Evolutionary conservation across 192 early-diverging fungal species (phyloP), one percentile per base, ranked within the genome.

Genomic region (Paraglomus occultum): DNA sequence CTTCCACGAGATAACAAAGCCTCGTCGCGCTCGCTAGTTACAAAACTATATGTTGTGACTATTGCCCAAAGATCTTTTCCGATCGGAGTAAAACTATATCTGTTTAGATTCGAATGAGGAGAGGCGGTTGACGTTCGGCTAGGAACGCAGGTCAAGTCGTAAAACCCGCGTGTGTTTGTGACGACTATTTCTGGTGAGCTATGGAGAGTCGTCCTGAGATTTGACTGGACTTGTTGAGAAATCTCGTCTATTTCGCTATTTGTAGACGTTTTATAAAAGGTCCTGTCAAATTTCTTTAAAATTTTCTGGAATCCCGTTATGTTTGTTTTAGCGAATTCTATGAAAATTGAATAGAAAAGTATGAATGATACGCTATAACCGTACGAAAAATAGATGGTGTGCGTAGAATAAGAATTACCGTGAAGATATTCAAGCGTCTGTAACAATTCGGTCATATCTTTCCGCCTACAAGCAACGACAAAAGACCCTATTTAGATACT

Each of bases 261-360:
- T 40, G 71, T 46, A 2, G 73, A 75, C 10, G 71, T 51, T 15
- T 67, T 43, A 17, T 73, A 67, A 48, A 77, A 66, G 23, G 79
- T 71, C 67, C 82, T 85, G 74, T 83, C 84, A 59, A 83, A 83
- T 74, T 88, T 87, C 67, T 89, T 85, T 42, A 87, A 73, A 39
- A 89, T 86, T 70, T 87, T 86, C 71, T 85, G 81, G 69, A 86
- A 87, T 8, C 79, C 86, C 22, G 82, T 83, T 44, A 87, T 75
- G 64, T 86, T 87, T 17, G 80, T 78, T 67, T 85, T 74, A 6
- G 80, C 75, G 67, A 84, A 89, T 61, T 89, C 87, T 22, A 75
- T 69, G 4, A 84, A 51, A 78, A 46, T 11, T 71, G 70, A n/a
- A 46, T 67, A 14, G 70, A 67, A 73, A 70, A 69, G 61, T 51